Percentiles rank a stretch among this genome's conserved stretches.
These are phyloP conservation scores for Halophytophthora batemanensis DNA, from an alignment of 352 stramenopile genomes.

Conservation along the genomic window DNA sequence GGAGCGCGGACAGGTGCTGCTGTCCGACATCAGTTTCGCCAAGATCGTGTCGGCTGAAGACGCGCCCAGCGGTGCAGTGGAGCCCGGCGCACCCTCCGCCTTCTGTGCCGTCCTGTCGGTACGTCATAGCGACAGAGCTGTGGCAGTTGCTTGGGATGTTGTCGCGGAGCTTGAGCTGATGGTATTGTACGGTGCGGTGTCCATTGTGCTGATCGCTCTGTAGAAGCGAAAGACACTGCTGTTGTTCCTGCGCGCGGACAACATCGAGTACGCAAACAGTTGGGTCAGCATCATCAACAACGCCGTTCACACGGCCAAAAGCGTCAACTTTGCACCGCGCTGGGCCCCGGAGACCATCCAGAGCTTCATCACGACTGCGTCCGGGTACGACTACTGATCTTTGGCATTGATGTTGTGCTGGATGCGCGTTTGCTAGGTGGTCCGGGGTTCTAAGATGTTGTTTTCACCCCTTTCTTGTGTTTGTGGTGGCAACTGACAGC, in stretches of 20 bases:
- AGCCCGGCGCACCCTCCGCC: slow-evolving; percentile 49
- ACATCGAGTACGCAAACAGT: slow-evolving; percentile 54
- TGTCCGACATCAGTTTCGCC: slow-evolving; percentile 73
- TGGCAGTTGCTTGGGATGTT: slow-evolving; percentile 1
- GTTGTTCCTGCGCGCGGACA: slow-evolving; percentile 78
- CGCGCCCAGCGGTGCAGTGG: slow-evolving; percentile 66
- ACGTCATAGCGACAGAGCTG: slow-evolving; percentile 5
- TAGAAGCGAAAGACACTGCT: slow-evolving; percentile 78
- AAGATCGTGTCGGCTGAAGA: slow-evolving; percentile 76
- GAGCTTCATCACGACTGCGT: slow-evolving; percentile 66
- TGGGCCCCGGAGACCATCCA: slow-evolving; percentile 77
- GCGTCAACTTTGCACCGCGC: slow-evolving; percentile 51
- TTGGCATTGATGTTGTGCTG: background rate
- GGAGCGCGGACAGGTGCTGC: slow-evolving; percentile 66
- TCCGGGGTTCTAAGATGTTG: too few species aligned
- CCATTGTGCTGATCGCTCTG: background rate
- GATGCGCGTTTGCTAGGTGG: background rate
- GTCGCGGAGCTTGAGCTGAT: background rate
- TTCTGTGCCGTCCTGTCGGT: slow-evolving; percentile 81
- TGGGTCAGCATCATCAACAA: slow-evolving; percentile 85
- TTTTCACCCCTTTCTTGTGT: background rate
- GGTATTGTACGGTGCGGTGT: background rate
- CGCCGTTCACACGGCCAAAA: slow-evolving; percentile 67
- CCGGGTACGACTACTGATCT: slow-evolving; percentile 32
- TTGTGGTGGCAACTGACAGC: slow-evolving; percentile 11